Evolutionary conservation across 2,329 filamentous ascomycete species (phyloP).

Genomic region (Seiridium cupressi): DNA sequence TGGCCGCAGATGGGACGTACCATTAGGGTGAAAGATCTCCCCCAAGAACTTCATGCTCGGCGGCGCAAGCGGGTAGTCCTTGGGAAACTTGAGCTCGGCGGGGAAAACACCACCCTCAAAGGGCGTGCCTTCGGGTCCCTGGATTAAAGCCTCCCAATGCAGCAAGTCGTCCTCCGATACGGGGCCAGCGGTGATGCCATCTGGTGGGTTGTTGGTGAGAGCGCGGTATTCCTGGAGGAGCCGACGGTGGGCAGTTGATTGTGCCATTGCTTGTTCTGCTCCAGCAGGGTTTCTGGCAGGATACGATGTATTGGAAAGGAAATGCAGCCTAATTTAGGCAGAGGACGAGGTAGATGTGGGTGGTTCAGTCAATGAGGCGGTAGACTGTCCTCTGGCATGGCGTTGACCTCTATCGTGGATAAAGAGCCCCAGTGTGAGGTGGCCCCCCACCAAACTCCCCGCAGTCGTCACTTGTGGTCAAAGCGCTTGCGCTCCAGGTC

Average conservation of each 20-base stretch:
- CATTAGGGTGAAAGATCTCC: conserved; percentile 95
- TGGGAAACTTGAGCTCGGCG: conserved; percentile 90
- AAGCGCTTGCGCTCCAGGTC: too few species aligned
- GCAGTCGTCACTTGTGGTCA: neutral
- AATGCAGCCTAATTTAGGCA: neutral
- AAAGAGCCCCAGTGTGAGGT: neutral
- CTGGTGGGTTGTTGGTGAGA: conserved; percentile 91
- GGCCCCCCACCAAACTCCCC: neutral
- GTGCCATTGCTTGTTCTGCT: conserved; percentile 42
- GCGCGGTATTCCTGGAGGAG: conserved; percentile 96
- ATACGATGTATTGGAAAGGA: neutral
- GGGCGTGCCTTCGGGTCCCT: conserved; percentile 91
- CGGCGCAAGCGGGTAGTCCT: conserved; percentile 94
- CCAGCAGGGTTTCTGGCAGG: neutral
- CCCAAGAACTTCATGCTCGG: conserved; percentile 95
- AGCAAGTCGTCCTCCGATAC: conserved; percentile 93
- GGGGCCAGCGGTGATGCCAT: conserved; percentile 94
- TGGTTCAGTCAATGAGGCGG: too few species aligned
- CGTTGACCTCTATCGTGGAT: too few species aligned
- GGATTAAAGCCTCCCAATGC: conserved; percentile 93
- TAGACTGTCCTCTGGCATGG: too few species aligned
- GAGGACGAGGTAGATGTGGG: too few species aligned
- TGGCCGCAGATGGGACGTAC: conserved; percentile 42
- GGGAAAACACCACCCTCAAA: conserved; percentile 96
- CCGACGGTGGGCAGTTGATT: conserved; percentile 68